phyloP scores from a whole-genome alignment of 1,284 basidiomycete species.

The Somion occarium region DNA sequence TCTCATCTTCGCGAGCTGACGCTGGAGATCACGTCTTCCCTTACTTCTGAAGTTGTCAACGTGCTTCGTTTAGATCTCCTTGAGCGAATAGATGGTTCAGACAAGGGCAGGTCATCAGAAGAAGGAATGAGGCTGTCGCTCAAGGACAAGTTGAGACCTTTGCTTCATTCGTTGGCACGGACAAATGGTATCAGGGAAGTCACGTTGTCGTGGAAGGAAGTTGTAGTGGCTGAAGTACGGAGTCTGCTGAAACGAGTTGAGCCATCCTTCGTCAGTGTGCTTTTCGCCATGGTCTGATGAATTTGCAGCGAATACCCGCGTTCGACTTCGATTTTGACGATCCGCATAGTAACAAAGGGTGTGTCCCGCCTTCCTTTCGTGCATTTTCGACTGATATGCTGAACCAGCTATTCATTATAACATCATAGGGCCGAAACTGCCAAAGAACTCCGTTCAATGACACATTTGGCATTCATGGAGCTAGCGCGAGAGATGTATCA shows the following conservation, averaged over 20 bases:
- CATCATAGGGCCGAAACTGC: slow-evolving; percentile 32
- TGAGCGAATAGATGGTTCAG: slow-evolving; percentile 36
- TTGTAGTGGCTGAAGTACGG: slow-evolving; percentile 64
- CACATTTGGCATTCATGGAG: slow-evolving; percentile 65
- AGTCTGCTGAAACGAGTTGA: slow-evolving; percentile 54
- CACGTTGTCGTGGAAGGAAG: slow-evolving; percentile 72
- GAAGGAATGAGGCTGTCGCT: slow-evolving; percentile 35
- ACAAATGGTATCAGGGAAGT: slow-evolving; percentile 74
- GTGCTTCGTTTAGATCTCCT: slow-evolving; percentile 68
- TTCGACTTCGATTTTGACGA: slow-evolving; percentile 54
- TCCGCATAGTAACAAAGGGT: slow-evolving; percentile 29
- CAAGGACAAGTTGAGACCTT: slow-evolving; percentile 60
- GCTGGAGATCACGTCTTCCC: slow-evolving; percentile 67
- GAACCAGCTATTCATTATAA: too few relatives aligned
- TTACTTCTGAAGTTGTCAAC: slow-evolving; percentile 75
- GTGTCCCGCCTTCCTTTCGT: slow-evolving; percentile 6
- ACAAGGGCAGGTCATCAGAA: slow-evolving; percentile 17
- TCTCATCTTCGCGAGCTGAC: slow-evolving; percentile 60
- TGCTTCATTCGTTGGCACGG: slow-evolving; percentile 72
- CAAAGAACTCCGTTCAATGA: slow-evolving; percentile 61
- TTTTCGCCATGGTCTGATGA: slow-evolving; percentile 1
- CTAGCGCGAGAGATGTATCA: slow-evolving; percentile 63
- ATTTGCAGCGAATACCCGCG: slow-evolving; percentile 47
- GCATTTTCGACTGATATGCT: neutral
- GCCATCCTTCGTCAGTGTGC: slow-evolving; percentile 17